These are phyloP conservation scores for Elasticomyces elasticus DNA, from an alignment of 495 filamentous ascomycete genomes.

Conservation along the genomic window DNA sequence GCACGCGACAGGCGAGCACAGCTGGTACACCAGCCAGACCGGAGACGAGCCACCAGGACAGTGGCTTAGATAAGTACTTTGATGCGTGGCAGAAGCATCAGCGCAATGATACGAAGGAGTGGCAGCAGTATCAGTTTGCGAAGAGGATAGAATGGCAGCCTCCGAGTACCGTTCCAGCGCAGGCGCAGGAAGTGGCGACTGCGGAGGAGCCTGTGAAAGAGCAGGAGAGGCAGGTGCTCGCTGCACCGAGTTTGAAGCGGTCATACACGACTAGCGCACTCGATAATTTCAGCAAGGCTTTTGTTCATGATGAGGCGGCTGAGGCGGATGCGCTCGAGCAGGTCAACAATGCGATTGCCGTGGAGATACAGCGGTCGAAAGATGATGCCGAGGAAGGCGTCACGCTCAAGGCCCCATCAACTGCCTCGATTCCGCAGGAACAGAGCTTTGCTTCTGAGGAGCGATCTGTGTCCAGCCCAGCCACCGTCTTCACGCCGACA, in stretches of 20 bases:
- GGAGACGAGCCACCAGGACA: slow-evolving; percentile 23
- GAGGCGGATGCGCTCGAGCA: slow-evolving; percentile 47
- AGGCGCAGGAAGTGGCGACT: slow-evolving; percentile 32
- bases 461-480: slow-evolving; percentile 29
- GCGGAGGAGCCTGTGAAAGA: slow-evolving; percentile 41
- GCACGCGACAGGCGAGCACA: slow-evolving; percentile 15
- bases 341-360: slow-evolving; percentile 55
- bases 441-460: slow-evolving; percentile 6
- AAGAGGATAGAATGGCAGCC: slow-evolving; percentile 80
- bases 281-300: slow-evolving; percentile 50
- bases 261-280: slow-evolving; percentile 42
- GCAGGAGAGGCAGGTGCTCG: slow-evolving; percentile 38
- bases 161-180: slow-evolving; percentile 37
- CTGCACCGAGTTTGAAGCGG: slow-evolving; percentile 38
- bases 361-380: slow-evolving; percentile 41
- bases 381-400: slow-evolving; percentile 16
- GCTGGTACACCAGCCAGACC: background rate
- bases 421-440: slow-evolving; percentile 2
- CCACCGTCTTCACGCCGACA: slow-evolving; percentile 13
- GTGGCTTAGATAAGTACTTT: slow-evolving; percentile 68
- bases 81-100: slow-evolving; percentile 76
- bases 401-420: slow-evolving; percentile 7
- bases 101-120: slow-evolving; percentile 63
- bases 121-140: slow-evolving; percentile 81
- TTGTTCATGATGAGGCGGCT: slow-evolving; percentile 36